Conservation (phyloP, 2,329 filamentous ascomycete species). For the Penicillium paneum region DNA sequence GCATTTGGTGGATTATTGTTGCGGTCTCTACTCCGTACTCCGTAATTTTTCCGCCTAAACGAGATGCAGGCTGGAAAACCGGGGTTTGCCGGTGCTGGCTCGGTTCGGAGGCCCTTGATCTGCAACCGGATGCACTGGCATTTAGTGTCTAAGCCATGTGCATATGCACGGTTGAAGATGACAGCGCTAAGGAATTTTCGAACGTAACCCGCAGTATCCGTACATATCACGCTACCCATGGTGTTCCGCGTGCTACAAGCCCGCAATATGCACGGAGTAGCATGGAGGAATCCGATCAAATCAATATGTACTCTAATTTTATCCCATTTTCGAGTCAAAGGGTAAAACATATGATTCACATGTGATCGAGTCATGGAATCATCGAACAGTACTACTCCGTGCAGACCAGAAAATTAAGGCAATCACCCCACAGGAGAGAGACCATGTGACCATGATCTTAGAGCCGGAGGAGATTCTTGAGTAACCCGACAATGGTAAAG, state of each 20-base stretch:
- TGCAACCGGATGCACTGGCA: slow-evolving; percentile 1
- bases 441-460: slow-evolving; percentile 1
- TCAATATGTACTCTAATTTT: not conserved
- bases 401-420: slow-evolving; percentile 4
- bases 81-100: slow-evolving; percentile 1
- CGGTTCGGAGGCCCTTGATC: not conserved
- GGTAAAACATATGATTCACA: slow-evolving; percentile 3
- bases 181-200: slow-evolving; percentile 4
- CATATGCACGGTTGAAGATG: slow-evolving; percentile 4
- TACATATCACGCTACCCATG: not conserved
- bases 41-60: not conserved
- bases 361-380: not conserved
- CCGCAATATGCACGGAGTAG: not conserved
- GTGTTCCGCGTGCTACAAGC: not conserved
- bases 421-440: not conserved
- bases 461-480: not conserved
- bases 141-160: slow-evolving; percentile 1
- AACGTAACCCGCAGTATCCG: not conserved
- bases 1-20: not conserved
- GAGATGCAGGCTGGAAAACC: not conserved
- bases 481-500: not conserved
- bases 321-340: not conserved
- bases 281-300: not conserved
- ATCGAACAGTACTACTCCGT: not conserved
- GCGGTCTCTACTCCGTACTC: not conserved